Base-by-base conservation (phyloP, 2,329 filamentous ascomycete species). In the Apiospora koreana region DNA sequence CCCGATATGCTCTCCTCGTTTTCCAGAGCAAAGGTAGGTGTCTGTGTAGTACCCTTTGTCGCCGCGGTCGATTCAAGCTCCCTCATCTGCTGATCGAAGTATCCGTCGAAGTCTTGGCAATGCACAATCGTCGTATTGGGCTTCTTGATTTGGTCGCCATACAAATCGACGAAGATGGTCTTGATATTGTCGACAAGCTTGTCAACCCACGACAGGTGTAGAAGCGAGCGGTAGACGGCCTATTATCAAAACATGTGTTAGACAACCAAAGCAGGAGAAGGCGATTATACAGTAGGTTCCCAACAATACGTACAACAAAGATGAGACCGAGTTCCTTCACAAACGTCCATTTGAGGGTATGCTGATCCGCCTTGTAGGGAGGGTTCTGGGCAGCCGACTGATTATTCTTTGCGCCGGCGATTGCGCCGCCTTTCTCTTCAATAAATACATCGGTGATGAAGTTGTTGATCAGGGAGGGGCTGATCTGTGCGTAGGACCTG, bases 401-500 rank as follows among this genome's bases (percentile, higher is more conserved):
- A 65, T 86, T 82, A 72, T 90, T 88, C 74, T 89, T 89, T 68
- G 90, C 86, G 69, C 88, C 85, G 68, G 87, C 86, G 67, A 86
- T 86, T 70, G 90, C 87, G 71, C 89, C 88, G 66, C 66, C 66
- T 81, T 93, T 95, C 85, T 98, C 95, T 83, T 99, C 96, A 79
- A 99, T 98, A 80, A 99, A 98, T 79, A 98, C 94, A 82, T 98
- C 94, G 80, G 92, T 91, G 82, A 99, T 98, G 81, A 99, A 92
- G 85, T 90, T 93, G 86, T 99, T 98, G 85, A 99, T 91, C 74
- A 98, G 87, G 76, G 92, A 91, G 58, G 93, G 89, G 79, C 91
- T 94, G 79, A 97, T 90, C 2, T 92, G 88, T 69, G 92, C 90
- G 80, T 95, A 97, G 35, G 91, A 92, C 80, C 93, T 92, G 72